Conservation (phyloP, 1,284 basidiomycete genomes). For the Cronartium ribicola region DNA sequence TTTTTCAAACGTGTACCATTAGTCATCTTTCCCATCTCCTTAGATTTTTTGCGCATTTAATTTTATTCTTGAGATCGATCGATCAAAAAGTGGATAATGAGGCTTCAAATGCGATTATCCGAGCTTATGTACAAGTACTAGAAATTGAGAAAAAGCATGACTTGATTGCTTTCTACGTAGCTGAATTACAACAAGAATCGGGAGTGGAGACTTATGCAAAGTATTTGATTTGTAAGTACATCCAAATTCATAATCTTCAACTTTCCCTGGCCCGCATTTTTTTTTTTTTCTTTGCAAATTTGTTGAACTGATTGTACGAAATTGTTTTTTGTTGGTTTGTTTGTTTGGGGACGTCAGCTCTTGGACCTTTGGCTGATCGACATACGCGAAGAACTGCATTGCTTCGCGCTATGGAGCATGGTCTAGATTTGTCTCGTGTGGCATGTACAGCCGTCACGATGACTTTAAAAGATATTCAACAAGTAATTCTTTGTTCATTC, state of each 20-base stretch:
- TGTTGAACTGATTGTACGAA: neutral
- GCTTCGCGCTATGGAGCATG: conserved; percentile 36
- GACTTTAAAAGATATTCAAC: conserved; percentile 27
- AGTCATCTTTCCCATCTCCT: conserved; percentile 52
- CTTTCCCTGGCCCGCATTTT: neutral
- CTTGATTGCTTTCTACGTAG: conserved; percentile 88
- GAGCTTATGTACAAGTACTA: conserved; percentile 81
- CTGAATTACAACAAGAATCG: conserved; percentile 75
- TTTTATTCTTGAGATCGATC: conserved; percentile 80
- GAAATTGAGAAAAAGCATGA: conserved; percentile 72
- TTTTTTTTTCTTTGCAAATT: neutral
- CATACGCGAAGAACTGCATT: conserved; percentile 23
- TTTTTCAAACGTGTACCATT: conserved; percentile 8
- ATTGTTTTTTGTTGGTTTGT: neutral
- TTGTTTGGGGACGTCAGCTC: conserved; percentile 10
- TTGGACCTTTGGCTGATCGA: conserved; percentile 30
- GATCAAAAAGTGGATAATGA: conserved; percentile 67
- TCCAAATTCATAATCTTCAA: neutral
- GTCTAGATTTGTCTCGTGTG: conserved; percentile 29
- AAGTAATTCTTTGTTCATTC: conserved; percentile 10
- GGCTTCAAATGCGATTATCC: conserved; percentile 74
- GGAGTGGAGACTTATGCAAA: conserved; percentile 87
- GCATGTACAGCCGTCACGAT: conserved; percentile 41
- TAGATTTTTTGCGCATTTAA: conserved; percentile 94
- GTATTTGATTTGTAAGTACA: conserved; percentile 65